phyloP scores from a whole-genome alignment of 2,329 filamentous ascomycete species.

The Rasamsonia emersonii region DNA sequence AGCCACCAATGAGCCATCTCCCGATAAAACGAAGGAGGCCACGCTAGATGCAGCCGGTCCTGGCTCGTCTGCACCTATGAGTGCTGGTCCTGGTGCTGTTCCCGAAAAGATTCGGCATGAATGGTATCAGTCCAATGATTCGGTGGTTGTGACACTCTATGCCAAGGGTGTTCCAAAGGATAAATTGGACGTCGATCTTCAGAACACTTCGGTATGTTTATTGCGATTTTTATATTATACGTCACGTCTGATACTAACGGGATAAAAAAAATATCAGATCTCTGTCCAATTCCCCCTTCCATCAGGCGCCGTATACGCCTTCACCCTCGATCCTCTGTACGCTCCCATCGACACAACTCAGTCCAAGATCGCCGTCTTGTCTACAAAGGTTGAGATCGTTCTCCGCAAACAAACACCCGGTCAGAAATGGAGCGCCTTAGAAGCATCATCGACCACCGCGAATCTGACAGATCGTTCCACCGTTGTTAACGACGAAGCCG shows the following conservation, averaged over 20 bases:
- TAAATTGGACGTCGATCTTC: constrained; percentile 44
- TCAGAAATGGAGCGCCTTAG: constrained; percentile 58
- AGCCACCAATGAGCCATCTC: constrained; percentile 4
- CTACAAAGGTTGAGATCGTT: constrained; percentile 71
- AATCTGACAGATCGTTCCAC: constrained; percentile 12
- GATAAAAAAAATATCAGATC: constrained; percentile 32
- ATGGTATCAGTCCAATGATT: constrained; percentile 58
- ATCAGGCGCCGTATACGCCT: constrained; percentile 48
- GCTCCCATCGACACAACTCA: constrained; percentile 52
- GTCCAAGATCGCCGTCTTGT: constrained; percentile 57
- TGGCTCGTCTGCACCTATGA: constrained; percentile 4
- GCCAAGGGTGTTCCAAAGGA: constrained; percentile 56
- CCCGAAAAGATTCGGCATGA: constrained; percentile 58
- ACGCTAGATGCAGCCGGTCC: constrained; percentile 5
- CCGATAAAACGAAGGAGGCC: constrained; percentile 5
- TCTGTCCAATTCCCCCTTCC: constrained; percentile 52
- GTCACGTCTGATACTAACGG: constrained; percentile 12
- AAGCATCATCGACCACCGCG: constrained; percentile 32
- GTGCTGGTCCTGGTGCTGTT: constrained; percentile 8
- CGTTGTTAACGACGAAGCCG: constrained; percentile 3
- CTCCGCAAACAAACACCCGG: constrained; percentile 59
- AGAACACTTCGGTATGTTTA: constrained; percentile 35
- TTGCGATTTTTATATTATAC: constrained; percentile 11
- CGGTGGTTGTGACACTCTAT: constrained; percentile 55
- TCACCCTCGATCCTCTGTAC: constrained; percentile 59